Evolutionary conservation across 2,329 filamentous ascomycete genomes (phyloP), one percentile per base, ranked within the genome.

Genomic region (Dissoconium aciculare): DNA sequence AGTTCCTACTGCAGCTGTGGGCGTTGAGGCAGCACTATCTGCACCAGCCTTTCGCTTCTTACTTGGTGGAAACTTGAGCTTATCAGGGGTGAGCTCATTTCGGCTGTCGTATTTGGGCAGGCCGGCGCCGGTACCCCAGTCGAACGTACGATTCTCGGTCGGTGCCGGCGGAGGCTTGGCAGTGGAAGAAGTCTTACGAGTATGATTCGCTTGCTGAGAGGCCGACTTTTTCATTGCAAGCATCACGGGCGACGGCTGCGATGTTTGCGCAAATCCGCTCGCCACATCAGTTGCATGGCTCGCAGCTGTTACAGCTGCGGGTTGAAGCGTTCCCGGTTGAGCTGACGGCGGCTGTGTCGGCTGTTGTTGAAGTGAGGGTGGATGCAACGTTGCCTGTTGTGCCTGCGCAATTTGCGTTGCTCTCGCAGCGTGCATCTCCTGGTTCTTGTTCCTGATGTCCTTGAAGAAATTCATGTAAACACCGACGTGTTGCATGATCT

Each of bases 21-120:
- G 54, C 2, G 60, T 63, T 4, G 58, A 57, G 1, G 47, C 52
- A 25, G 56, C 51, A 34, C 55, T 62, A 17, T 46, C 52, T 14
- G 48, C 46, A 21, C 56, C 57, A 17, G 57, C 50, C 55, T 69
- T 71, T 31, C 62, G 59, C 44, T 62, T 67, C 56, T 74, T 75
- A 33, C 59, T 57, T 2, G 64, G 59, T 11, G 70, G 71, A 14
- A 74, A 51, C 27, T 69, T 66, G 27, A 76, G 58, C 39, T 71
- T 67, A 30, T 69, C 65, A 8, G 63, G 60, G 4, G 63, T 68
- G 28, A 74, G 58, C 29, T 62, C 58, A 12, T 60, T 62, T 13
- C 39, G 38, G 5, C 59, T 59, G 33, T 70, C 68, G 30, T 66
- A 68, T 37, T 64, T 63, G 5, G 71, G 69, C 34, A 71, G 60